Percentiles rank a stretch among this genome's conserved stretches.
Evolutionary conservation across 306 rosid genomes (phyloP).

Genomic region (Ormosia semicastrata): DNA sequence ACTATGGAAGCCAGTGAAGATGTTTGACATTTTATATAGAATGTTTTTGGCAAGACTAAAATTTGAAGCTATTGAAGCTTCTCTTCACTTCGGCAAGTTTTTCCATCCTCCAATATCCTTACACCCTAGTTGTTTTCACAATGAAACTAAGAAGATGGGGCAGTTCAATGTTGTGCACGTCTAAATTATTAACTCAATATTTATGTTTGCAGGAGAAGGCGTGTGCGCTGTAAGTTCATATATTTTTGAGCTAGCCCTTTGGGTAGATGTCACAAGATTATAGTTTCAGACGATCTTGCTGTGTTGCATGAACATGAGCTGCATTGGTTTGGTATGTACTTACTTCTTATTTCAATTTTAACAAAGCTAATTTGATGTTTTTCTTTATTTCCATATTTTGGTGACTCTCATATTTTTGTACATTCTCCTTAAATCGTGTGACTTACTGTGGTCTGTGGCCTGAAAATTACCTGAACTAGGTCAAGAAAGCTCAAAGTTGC

Average conservation of each 20-base stretch:
- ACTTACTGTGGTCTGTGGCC: background rate
- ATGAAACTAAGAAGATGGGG: background rate
- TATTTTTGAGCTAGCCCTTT: slow-evolving; percentile 35
- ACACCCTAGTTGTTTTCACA: background rate
- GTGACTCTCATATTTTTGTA: background rate
- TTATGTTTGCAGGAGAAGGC: slow-evolving; percentile 38
- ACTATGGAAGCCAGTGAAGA: background rate
- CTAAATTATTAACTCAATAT: slow-evolving; percentile 6
- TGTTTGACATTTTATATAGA: background rate
- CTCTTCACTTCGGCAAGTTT: background rate
- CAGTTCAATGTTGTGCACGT: slow-evolving; percentile 9
- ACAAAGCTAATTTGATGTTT: background rate
- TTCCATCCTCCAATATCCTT: background rate
- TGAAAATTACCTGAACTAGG: background rate
- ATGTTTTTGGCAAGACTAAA: background rate
- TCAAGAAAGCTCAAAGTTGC: background rate
- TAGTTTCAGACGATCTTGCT: slow-evolving; percentile 13
- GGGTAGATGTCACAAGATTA: slow-evolving; percentile 30
- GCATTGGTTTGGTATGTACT: slow-evolving; percentile 19
- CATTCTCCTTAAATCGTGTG: background rate
- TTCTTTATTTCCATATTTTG: background rate
- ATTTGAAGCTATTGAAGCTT: background rate
- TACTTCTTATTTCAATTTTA: slow-evolving; percentile 14
- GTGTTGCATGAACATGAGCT: background rate
- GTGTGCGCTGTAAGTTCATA: background rate